phyloP scores from a whole-genome alignment of 2,329 filamentous ascomycete genomes.

The Cordyceps cateniannulata region DNA sequence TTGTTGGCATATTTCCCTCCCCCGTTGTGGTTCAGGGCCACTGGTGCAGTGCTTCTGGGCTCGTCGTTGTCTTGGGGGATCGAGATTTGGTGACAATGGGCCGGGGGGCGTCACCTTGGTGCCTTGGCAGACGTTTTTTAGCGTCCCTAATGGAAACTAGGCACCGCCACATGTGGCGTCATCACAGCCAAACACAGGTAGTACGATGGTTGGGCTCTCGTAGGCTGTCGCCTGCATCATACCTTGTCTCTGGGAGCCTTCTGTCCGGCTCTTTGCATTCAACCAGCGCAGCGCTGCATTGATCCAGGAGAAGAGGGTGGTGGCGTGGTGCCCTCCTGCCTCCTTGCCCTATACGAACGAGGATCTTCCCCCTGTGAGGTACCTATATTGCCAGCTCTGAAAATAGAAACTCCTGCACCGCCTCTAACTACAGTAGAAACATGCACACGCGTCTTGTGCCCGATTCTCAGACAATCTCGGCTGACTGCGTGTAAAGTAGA shows the following conservation, averaged over 20 bases:
- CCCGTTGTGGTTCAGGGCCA: no score
- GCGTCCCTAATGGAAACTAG: neutral
- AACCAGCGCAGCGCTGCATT: neutral
- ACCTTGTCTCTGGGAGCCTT: neutral
- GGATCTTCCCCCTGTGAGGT: neutral
- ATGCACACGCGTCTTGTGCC: neutral
- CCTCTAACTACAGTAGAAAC: neutral
- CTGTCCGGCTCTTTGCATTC: neutral
- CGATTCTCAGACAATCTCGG: neutral
- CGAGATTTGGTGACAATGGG: constrained; percentile 6
- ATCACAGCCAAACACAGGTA: neutral
- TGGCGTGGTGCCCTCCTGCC: no score
- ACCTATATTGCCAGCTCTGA: neutral
- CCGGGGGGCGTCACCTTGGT: neutral
- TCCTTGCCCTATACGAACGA: neutral
- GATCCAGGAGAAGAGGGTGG: neutral
- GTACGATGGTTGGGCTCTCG: no score
- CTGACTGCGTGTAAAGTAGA: neutral
- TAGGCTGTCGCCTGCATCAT: no score
- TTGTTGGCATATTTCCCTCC: no score
- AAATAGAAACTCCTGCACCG: neutral
- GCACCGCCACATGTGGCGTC: constrained; percentile 10
- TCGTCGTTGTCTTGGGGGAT: neutral
- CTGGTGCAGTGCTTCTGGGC: no score
- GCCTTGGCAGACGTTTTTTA: neutral